Base-by-base conservation (phyloP, 2,329 filamentous ascomycete genomes). In the Botrytis paeoniae region DNA sequence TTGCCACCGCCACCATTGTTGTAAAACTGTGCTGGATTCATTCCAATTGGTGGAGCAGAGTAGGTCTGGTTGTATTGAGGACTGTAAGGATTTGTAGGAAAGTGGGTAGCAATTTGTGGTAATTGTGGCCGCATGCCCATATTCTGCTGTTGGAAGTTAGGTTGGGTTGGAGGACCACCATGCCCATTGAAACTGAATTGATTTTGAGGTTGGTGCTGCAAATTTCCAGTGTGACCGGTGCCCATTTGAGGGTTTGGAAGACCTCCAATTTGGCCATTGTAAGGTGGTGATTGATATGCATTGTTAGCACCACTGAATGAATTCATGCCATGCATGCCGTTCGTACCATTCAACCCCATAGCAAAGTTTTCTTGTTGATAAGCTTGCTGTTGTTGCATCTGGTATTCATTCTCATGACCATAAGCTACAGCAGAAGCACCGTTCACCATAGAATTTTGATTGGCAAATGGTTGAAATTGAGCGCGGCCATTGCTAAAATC, bases 41-140 rank as follows among this genome's bases (percentile, higher is more conserved):
- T 39, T 61, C 63, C 71, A 12, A 51, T 43, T 22, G 61, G 35
- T 37, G 71, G 29, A 29, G 66, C 65, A 20, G 68, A 69, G 20
- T 69, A 68, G 4, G 64, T 64, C 43, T 70, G 64, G 4, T 48
- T 70, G 25, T 69, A 69, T 39, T 60, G 41, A 35, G 32, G 60
- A 39, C 25, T 39, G 41, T 65, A 59, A 25, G 37, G 29, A 39
- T 61, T 60, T 29, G 32, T 39, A 22, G 48, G 32, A n/a, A 54
- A 71, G n/a, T 65, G 59, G 32, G 65, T 69, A 25, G 65, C 51
- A 57, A 69, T 29, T 29, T 20, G 65, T 41, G 65, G 35, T n/a
- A 69, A 41, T 57, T 69, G 65, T 41, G 65, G 65, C 43, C 65
- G 65, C 65, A 69, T 43, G 14, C 65, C 65, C 65, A 69, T 57